These are phyloP conservation scores for Larix kaempferi DNA, from an alignment of 75 land plant genomes.

Conservation along the genomic window DNA sequence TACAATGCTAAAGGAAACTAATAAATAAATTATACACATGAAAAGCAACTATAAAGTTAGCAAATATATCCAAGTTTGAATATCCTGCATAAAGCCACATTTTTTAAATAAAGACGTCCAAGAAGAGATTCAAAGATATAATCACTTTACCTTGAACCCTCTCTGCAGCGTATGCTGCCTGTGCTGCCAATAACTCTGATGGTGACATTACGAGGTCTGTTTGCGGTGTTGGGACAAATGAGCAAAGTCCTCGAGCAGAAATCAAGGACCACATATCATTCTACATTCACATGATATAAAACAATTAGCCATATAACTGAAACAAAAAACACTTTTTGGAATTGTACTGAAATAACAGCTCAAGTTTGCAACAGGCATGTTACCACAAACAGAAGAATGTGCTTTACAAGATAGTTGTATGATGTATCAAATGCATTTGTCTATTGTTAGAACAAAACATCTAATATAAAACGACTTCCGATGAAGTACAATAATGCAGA, in stretches of 20 bases:
- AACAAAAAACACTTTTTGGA: not conserved
- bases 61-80: not conserved
- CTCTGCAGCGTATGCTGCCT: not conserved
- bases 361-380: not conserved
- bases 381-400: not conserved
- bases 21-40: not conserved
- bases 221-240: slow-evolving; percentile 3
- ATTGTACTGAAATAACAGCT: not conserved
- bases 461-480: not conserved
- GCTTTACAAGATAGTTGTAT: not conserved
- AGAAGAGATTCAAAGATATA: not conserved
- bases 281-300: not conserved
- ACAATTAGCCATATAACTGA: not conserved
- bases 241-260: slow-evolving; percentile 9
- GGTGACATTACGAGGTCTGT: not conserved
- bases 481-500: not conserved
- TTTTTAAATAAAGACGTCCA: not conserved
- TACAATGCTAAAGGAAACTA: not conserved
- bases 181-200: slow-evolving; percentile 3
- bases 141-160: slow-evolving; percentile 6
- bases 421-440: not conserved
- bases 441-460: not conserved
- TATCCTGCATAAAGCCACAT: not conserved
- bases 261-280: not conserved
- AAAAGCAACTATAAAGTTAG: slow-evolving; percentile 1